These are phyloP conservation scores for Diplodia sapinea DNA, from an alignment of 2,329 filamentous ascomycete genomes.

Conservation along the genomic window DNA sequence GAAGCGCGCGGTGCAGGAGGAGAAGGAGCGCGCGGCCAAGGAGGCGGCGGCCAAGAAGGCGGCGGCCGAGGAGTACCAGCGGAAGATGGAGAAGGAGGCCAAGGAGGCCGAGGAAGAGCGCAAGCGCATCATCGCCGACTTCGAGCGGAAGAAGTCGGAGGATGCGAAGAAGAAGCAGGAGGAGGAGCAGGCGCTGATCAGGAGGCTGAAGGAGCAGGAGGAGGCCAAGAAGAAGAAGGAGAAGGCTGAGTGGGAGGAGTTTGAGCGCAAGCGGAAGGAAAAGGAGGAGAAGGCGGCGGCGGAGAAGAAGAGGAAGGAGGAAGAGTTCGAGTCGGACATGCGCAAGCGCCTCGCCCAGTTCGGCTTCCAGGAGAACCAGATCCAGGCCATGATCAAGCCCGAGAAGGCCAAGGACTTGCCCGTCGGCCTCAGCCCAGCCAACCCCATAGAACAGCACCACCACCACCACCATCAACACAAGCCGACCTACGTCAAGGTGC, in stretches of 20 bases:
- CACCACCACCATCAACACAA: constrained; percentile 34
- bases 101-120: constrained; percentile 38
- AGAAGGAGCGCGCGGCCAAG: constrained; percentile 38
- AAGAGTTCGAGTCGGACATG: constrained; percentile 54
- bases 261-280: constrained; percentile 49
- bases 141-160: constrained; percentile 37
- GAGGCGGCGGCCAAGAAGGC: constrained; percentile 45
- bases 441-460: constrained; percentile 29
- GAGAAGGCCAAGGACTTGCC: constrained; percentile 50
- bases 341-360: constrained; percentile 51
- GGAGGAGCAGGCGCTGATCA: constrained; percentile 46
- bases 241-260: constrained; percentile 51
- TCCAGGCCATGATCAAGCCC: constrained; percentile 55
- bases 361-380: constrained; percentile 56
- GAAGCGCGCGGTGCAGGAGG: constrained; percentile 41
- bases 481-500: constrained; percentile 56
- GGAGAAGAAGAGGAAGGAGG: constrained; percentile 49
- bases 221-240: constrained; percentile 50
- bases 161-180: constrained; percentile 47
- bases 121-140: constrained; percentile 38
- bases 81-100: constrained; percentile 42
- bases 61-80: constrained; percentile 46
- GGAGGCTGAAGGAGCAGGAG: constrained; percentile 50
- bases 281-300: constrained; percentile 50
- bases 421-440: constrained; percentile 40